Evolutionary conservation across 495 filamentous ascomycete genomes (phyloP).

Genomic region (Halenospora varia): DNA sequence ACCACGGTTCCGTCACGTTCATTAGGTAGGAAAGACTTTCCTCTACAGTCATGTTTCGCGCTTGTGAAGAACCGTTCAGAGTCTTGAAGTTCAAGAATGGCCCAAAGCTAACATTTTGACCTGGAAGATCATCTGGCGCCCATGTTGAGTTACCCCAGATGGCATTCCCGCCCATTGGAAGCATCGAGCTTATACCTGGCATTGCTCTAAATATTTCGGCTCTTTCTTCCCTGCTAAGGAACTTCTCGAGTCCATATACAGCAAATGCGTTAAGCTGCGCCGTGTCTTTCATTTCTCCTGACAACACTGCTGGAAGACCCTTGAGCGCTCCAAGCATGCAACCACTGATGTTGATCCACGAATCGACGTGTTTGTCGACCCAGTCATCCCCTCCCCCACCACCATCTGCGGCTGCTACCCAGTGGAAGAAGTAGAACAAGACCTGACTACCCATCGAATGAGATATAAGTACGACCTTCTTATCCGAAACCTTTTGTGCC

Average conservation of each 20-base stretch:
- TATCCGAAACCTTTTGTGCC: conserved; percentile 58
- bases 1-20: conserved; percentile 79
- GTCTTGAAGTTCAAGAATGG: conserved; percentile 84
- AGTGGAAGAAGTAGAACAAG: conserved; percentile 94
- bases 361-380: conserved; percentile 87
- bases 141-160: conserved; percentile 90
- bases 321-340: conserved; percentile 97
- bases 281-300: conserved; percentile 97
- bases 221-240: conserved; percentile 82
- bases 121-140: conserved; percentile 83
- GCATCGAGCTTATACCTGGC: conserved; percentile 94
- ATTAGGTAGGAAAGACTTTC: conserved; percentile 76
- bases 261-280: conserved; percentile 97
- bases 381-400: conserved; percentile 80
- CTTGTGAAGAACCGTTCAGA: conserved; percentile 48
- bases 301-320: conserved; percentile 84
- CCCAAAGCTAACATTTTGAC: conserved; percentile 68
- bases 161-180: conserved; percentile 90
- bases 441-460: conserved; percentile 98
- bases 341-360: conserved; percentile 96
- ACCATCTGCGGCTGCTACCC: conserved; percentile 78
- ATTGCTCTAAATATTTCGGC: conserved; percentile 94
- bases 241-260: conserved; percentile 95
- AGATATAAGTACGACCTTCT: conserved; percentile 83
- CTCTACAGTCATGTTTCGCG: conserved; percentile 72